A percentile compares a stretch with the other conserved stretches of the same genome.
These are phyloP conservation scores for Trichoderma erinaceum DNA, from an alignment of 495 filamentous ascomycete species.

Conservation along the genomic window DNA sequence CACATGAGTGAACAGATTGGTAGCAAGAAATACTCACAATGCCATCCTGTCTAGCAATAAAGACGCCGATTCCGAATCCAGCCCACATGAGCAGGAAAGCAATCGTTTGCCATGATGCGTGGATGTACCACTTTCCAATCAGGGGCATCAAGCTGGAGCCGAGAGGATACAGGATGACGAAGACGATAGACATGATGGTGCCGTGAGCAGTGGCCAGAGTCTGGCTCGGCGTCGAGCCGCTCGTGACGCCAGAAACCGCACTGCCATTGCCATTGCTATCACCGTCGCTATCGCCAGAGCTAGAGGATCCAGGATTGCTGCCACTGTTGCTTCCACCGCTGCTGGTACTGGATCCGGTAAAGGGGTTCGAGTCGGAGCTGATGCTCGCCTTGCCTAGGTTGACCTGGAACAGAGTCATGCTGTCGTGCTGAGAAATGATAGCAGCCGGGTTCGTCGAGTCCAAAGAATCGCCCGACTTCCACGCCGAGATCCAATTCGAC, in stretches of 20 bases:
- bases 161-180: slow-evolving; percentile 50
- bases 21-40: slow-evolving; percentile 29
- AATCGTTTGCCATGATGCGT: slow-evolving; percentile 53
- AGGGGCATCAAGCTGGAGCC: slow-evolving; percentile 53
- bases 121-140: slow-evolving; percentile 44
- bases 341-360: slow-evolving; percentile 27
- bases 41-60: slow-evolving; percentile 30
- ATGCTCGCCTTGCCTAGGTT: slow-evolving; percentile 51
- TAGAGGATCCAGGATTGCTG: slow-evolving; percentile 12
- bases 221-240: background rate
- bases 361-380: slow-evolving; percentile 55
- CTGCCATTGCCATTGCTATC: slow-evolving; percentile 14
- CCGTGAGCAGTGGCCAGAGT: slow-evolving; percentile 33
- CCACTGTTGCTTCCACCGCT: slow-evolving; percentile 16
- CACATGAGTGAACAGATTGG: background rate
- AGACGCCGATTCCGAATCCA: slow-evolving; percentile 58
- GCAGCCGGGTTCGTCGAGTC: slow-evolving; percentile 44
- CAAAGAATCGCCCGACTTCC: slow-evolving; percentile 52
- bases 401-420: slow-evolving; percentile 45
- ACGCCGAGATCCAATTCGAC: slow-evolving; percentile 62
- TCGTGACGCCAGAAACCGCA: slow-evolving; percentile 14
- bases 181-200: slow-evolving; percentile 52
- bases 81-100: slow-evolving; percentile 50
- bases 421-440: slow-evolving; percentile 54
- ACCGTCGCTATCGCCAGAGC: slow-evolving; percentile 19